A percentile compares a stretch with the other conserved stretches of the same genome.
Evolutionary conservation across 805 yeast genomes (phyloP).

Genomic region (Pichia pseudocactophila): DNA sequence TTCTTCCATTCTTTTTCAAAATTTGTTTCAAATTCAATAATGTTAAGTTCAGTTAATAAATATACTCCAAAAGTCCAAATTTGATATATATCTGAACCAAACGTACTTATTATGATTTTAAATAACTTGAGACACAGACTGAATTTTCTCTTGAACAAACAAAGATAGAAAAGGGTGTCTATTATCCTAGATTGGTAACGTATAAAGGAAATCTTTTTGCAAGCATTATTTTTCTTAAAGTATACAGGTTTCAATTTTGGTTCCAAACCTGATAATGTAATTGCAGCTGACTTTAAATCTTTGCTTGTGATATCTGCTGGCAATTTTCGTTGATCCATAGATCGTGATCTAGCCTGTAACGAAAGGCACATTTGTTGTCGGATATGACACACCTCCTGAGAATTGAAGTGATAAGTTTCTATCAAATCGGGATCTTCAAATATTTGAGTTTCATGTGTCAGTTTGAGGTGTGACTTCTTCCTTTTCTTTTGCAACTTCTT

Average conservation of each 20-base stretch:
- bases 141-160: constrained; percentile 46
- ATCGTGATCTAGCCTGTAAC: background rate
- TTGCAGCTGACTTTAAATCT: constrained; percentile 1
- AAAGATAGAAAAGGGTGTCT: constrained; percentile 38
- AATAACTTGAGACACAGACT: constrained; percentile 43
- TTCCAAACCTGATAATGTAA: background rate
- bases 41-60: constrained; percentile 31
- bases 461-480: background rate
- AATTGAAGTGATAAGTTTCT: background rate
- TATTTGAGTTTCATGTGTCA: constrained; percentile 2
- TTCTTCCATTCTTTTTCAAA: constrained; percentile 1
- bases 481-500: background rate
- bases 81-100: constrained; percentile 42
- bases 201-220: constrained; percentile 4
- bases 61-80: constrained; percentile 61
- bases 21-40: constrained; percentile 15
- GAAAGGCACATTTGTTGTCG: constrained; percentile 8
- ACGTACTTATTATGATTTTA: constrained; percentile 38
- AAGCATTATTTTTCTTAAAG: background rate
- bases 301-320: background rate
- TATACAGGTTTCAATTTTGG: background rate
- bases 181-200: constrained; percentile 23
- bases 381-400: constrained; percentile 4
- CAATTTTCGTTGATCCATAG: background rate
- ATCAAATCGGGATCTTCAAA: background rate